Evolutionary conservation across 495 filamentous ascomycete species (phyloP).

Genomic region (Podospora didyma): DNA sequence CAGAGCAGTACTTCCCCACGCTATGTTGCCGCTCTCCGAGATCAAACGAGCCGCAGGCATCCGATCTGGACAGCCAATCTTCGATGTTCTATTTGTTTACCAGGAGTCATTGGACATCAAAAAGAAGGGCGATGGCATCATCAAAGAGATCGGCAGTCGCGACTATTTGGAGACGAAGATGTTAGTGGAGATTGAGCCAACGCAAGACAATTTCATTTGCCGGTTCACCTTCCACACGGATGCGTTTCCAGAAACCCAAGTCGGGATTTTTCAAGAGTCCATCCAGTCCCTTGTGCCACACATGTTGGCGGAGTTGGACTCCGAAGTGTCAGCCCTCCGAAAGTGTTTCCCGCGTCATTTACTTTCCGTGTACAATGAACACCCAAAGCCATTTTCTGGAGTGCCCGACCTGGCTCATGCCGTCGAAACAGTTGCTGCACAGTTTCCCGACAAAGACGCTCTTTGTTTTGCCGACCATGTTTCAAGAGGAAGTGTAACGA

Average conservation of each 20-base stretch:
- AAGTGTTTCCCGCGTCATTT: conserved; percentile 30
- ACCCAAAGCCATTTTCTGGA: conserved; percentile 17
- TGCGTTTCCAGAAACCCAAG: conserved; percentile 41
- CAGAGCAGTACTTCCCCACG: conserved; percentile 55
- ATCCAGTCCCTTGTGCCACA: conserved; percentile 31
- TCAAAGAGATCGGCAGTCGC: conserved; percentile 48
- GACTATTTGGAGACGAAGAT: conserved; percentile 73
- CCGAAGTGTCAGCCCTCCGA: conserved; percentile 25
- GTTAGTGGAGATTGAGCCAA: conserved; percentile 66
- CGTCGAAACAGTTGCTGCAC: conserved; percentile 49
- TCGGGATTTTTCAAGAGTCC: conserved; percentile 41
- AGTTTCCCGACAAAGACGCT: conserved; percentile 51
- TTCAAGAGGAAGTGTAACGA: conserved; percentile 18
- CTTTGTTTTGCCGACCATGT: conserved; percentile 55
- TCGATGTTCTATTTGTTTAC: conserved; percentile 72
- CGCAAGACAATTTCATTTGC: conserved; percentile 44
- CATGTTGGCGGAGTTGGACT: conserved; percentile 35
- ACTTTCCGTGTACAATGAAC: conserved; percentile 47
- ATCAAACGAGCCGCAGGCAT: conserved; percentile 58
- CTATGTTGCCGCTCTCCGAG: conserved; percentile 55
- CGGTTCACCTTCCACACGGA: conserved; percentile 50
- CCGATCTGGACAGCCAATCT: conserved; percentile 46
- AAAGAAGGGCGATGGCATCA: not conserved
- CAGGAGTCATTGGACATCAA: conserved; percentile 59
- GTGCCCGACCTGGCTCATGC: conserved; percentile 40